Evolutionary conservation across 1,284 basidiomycete species (phyloP), one percentile per base, ranked within the genome.

Genomic region (Cutaneotrichosporon sp.): DNA sequence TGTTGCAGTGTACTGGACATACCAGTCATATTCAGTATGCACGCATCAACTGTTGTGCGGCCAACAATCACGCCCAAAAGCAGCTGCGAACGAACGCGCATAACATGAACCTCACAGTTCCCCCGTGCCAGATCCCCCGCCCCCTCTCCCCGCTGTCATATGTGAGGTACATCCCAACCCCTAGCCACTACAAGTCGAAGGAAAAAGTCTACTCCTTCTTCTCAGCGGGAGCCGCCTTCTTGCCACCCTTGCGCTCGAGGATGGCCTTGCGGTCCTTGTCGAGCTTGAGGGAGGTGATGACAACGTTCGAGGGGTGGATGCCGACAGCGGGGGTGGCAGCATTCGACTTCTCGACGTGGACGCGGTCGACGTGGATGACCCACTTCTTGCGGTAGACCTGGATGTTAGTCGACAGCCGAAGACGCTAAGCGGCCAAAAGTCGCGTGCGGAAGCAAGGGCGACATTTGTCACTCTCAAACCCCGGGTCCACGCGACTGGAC

Each of bases 301-400:
- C 90, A 55, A 97, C 91, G 77, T 97, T 98, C 79, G 88, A 91
- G 60, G 96, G 93, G 82, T 94, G 87, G 70, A 99, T 85, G 66
- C 92, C 92, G 70, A 97, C 91, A 69, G 89, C 87, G 55, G 87
- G 84, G 55, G 92, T 87, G 60, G 92, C 87, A 65, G 96, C 96
- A 76, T 96, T 97, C 65, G 90, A 90, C 81, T 98, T 98, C 81
- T 99, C 96, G 64, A 93, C 85, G 74, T 88, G 86, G 59, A 99
- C 92, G 75, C 93, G 90, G 78, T 98, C 96, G 72, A 99, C 88
- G 80, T 97, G 88, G 77, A 98, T 88, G 55, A 97, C 50, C 89
- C 90, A 97, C 79, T 97, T 97, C 87, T 97, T 97, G 76, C 94
- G 88, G 85, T 97, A 97, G 61, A 97, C 93, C 78, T 92, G 85